Base-by-base conservation (phyloP, 106 monocot species). In the Alisma plantagoaquatica region DNA sequence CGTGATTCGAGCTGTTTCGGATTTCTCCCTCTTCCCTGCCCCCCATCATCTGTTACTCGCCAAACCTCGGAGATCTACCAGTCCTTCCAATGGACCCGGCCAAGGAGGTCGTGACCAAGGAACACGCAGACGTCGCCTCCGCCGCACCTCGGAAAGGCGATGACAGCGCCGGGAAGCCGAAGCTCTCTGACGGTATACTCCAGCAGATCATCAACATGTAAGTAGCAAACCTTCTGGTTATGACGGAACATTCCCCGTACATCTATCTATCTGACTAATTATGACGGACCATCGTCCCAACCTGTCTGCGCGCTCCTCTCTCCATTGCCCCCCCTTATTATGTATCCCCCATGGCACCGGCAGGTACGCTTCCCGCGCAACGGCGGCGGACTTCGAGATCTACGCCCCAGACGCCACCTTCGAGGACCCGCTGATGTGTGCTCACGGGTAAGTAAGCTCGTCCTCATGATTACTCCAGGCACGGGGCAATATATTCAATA, bases 371-470 rank as follows among this genome's bases (percentile, higher is more conserved):
- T 81, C 77, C 14, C 28, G 60, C 11, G 77, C 86, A 4, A 86
- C 80, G 7, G 67, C 86, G n/a, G 33, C 44, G 38, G 86, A 86
- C 43, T 86, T 81, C 25, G 86, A 86, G 41, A 86, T 86, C 20
- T 86, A 86, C 53, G 86, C 86, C 14, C 67, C 77, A 0, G 33
- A 71, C 27, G 81, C 81, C 10, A 81, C 77, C 3, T 86, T 81
- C 27, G 86, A 86, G 65, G 86, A 86, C 46, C 86, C 81, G 0
- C 73, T 86, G 3, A 86, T 81, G 81, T 50, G 68, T 27, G 81
- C 81, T 51, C 66, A 68, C 6, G 86, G 86, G 86, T 86, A 67
- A 21, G 52, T 12, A 14, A n/a, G n/a, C n/a, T n/a, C n/a, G n/a
- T n/a, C n/a, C n/a, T n/a, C n/a, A n/a, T n/a, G n/a, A n/a, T n/a